These are phyloP conservation scores for Coemansia sp. DNA, from an alignment of 192 early-diverging fungal species.

Conservation along the genomic window DNA sequence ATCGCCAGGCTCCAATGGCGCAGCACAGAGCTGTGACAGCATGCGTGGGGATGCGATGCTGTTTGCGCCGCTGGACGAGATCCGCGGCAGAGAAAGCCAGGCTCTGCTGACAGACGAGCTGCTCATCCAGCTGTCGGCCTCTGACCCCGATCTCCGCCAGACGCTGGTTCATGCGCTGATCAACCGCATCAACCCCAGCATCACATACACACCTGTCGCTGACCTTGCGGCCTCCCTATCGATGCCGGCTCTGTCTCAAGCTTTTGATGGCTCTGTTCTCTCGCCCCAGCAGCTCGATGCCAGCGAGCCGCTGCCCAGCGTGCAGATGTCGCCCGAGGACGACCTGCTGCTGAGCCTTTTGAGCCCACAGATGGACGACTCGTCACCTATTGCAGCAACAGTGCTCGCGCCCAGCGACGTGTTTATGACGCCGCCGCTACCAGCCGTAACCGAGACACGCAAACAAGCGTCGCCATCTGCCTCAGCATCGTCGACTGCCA, in stretches of 20 bases:
- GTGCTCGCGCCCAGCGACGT: conserved; percentile 15
- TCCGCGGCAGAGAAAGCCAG: conserved; percentile 20
- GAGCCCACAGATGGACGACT: conserved; percentile 16
- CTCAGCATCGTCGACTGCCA: not conserved
- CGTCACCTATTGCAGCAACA: conserved; percentile 10
- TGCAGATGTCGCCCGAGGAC: conserved; percentile 25
- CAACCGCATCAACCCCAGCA: conserved; percentile 35
- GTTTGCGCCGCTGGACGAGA: conserved; percentile 54
- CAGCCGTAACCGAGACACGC: conserved; percentile 9
- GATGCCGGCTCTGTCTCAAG: conserved; percentile 20
- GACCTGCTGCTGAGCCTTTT: conserved; percentile 46
- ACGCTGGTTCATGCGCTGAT: conserved; percentile 49
- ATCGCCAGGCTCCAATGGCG: conserved; percentile 2
- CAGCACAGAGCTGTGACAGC: not conserved
- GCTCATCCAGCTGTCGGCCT: conserved; percentile 26
- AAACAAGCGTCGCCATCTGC: conserved; percentile 8
- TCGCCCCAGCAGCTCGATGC: too few relatives aligned
- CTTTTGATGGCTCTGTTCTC: not conserved
- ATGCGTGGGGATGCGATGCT: conserved; percentile 8
- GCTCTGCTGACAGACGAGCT: conserved; percentile 14
- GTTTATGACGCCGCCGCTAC: conserved; percentile 20
- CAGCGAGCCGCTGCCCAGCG: conserved; percentile 2
- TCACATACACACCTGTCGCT: conserved; percentile 31
- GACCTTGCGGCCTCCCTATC: not conserved
- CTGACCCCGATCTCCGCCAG: conserved; percentile 34